These are phyloP conservation scores for Agrocybe praecox DNA, from an alignment of 768 basidiomycete species.

Conservation along the genomic window DNA sequence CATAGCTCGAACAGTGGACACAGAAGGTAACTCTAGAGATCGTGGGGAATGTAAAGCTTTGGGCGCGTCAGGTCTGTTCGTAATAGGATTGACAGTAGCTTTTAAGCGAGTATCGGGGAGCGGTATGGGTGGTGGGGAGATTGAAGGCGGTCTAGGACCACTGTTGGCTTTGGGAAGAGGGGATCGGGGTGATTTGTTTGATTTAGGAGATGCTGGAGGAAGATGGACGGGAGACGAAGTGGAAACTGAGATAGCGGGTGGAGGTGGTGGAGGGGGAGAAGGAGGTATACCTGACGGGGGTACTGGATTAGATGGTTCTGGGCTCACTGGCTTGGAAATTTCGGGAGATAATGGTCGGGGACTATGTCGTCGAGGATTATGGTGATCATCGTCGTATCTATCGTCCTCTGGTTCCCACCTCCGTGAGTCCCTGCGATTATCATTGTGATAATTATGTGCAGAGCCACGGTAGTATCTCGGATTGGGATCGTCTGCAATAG, in stretches of 20 bases:
- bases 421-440: conserved; percentile 29
- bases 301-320: conserved; percentile 19
- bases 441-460: conserved; percentile 21
- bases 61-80: conserved; percentile 51
- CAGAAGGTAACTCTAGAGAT: conserved; percentile 15
- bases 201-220: conserved; percentile 16
- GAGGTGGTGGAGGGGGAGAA: conserved; percentile 29
- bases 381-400: background rate
- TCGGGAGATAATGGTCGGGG: too few species aligned
- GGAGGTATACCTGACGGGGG: conserved; percentile 21
- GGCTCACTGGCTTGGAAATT: conserved; percentile 9
- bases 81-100: conserved; percentile 38
- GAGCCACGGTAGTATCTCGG: conserved; percentile 22
- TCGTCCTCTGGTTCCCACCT: too few species aligned
- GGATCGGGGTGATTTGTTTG: conserved; percentile 22
- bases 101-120: conserved; percentile 31
- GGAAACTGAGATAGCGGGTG: conserved; percentile 3
- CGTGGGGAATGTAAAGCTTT: conserved; percentile 45
- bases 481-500: conserved; percentile 14
- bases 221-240: conserved; percentile 9
- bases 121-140: conserved; percentile 30
- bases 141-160: conserved; percentile 27
- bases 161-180: conserved; percentile 26
- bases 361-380: background rate
- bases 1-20: conserved; percentile 22